Percentiles rank a stretch among this genome's conserved stretches.
phyloP scores from a whole-genome alignment of 2,329 filamentous ascomycete genomes.

The Metarhizium sp. region DNA sequence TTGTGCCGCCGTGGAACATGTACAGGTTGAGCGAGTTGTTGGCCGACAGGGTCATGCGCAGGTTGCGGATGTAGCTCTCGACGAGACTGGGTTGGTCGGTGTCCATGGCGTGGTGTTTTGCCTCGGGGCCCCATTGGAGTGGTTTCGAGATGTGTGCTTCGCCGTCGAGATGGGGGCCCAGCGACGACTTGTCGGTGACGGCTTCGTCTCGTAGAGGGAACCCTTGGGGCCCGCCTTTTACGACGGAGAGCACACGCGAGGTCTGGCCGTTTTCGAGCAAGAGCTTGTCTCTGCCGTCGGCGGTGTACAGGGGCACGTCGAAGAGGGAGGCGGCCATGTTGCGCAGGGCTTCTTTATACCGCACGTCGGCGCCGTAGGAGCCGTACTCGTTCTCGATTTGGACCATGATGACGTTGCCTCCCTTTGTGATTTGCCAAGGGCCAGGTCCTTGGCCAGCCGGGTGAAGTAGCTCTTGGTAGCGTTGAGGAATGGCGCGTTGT shows the following conservation, averaged over 20 bases:
- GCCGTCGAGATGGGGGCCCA: constrained; percentile 34
- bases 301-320: constrained; percentile 30
- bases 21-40: constrained; percentile 35
- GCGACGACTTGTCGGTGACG: constrained; percentile 27
- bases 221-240: background rate
- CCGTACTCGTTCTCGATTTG: constrained; percentile 42
- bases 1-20: constrained; percentile 42
- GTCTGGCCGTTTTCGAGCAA: background rate
- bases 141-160: constrained; percentile 36
- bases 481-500: constrained; percentile 27
- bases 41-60: constrained; percentile 16
- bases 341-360: background rate
- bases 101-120: constrained; percentile 20
- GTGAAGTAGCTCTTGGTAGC: constrained; percentile 26
- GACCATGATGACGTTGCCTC: constrained; percentile 36
- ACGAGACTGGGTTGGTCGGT: constrained; percentile 17
- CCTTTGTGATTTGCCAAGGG: constrained; percentile 26
- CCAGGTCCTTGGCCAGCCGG: constrained; percentile 24
- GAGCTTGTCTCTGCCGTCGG: constrained; percentile 28
- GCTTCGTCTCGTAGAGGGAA: constrained; percentile 21
- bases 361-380: constrained; percentile 7
- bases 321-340: background rate
- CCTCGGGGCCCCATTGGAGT: constrained; percentile 32
- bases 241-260: background rate
- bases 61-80: background rate